phyloP scores from a whole-genome alignment of 345 rosid species.

The Arabidopsis arenosa region DNA sequence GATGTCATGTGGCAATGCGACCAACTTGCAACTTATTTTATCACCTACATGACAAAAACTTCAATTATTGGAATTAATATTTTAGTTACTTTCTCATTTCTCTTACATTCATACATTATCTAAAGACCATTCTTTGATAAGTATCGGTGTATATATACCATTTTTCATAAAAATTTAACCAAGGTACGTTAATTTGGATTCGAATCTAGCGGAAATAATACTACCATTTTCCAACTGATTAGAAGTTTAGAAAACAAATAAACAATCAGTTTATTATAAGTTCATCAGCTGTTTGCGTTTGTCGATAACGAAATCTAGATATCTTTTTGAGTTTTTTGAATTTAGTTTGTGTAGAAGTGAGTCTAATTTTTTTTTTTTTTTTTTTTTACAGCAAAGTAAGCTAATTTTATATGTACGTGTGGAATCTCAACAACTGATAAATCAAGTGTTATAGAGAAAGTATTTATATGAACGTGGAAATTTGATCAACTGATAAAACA shows the following conservation, averaged over 20 bases:
- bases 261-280: background rate
- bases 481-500: conserved; percentile 1
- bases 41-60: conserved; percentile 20
- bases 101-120: background rate
- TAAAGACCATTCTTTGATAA: background rate
- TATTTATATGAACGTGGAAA: background rate
- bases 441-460: background rate
- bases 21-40: conserved; percentile 40
- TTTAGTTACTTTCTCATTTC: background rate
- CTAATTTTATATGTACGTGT: background rate
- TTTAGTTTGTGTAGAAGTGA: background rate
- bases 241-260: background rate
- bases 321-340: background rate
- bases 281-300: background rate
- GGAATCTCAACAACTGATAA: background rate
- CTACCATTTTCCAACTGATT: background rate
- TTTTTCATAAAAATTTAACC: background rate
- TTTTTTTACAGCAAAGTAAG: no score
- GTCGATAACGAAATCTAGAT: no score
- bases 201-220: background rate
- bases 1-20: conserved; percentile 28
- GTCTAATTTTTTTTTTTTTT: no score
- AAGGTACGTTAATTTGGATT: background rate
- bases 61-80: background rate
- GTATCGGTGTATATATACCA: background rate